Conservation (phyloP, 2,329 filamentous ascomycete genomes). For the Cordyceps pruinosa region DNA sequence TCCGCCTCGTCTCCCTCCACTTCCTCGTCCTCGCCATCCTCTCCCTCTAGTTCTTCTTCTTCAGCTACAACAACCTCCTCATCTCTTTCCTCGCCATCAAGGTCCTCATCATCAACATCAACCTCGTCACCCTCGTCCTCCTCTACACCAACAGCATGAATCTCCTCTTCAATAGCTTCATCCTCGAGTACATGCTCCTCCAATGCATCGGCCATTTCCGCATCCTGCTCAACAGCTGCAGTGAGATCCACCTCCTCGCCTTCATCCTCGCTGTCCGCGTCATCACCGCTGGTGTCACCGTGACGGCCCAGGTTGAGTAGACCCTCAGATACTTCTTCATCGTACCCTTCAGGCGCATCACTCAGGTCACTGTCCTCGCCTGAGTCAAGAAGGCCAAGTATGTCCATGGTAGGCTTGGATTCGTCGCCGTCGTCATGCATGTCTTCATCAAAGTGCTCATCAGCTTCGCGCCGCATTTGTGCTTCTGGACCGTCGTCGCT, state of each 20-base stretch:
- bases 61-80: conserved; percentile 14
- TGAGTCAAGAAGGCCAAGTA: conserved; percentile 31
- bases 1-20: conserved; percentile 16
- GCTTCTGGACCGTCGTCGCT: conserved; percentile 36
- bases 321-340: conserved; percentile 48
- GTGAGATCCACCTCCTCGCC: conserved; percentile 22
- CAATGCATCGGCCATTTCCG: not conserved
- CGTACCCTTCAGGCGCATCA: conserved; percentile 53
- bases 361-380: conserved; percentile 64
- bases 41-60: conserved; percentile 3
- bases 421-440: conserved; percentile 39
- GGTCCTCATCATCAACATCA: conserved; percentile 9
- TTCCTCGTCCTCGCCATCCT: conserved; percentile 12
- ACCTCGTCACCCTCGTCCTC: conserved; percentile 15
- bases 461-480: conserved; percentile 30
- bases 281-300: conserved; percentile 24
- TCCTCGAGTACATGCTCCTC: not conserved
- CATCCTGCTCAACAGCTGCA: not conserved
- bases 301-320: conserved; percentile 21
- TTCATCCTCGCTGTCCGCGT: conserved; percentile 30
- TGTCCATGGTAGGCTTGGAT: conserved; percentile 11
- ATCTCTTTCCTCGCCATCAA: conserved; percentile 17
- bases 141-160: conserved; percentile 20
- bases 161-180: conserved; percentile 19
- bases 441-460: conserved; percentile 29